Percentiles rank a stretch among this genome's conserved stretches.
These are phyloP conservation scores for Maudiozyma barnettii DNA, from an alignment of 805 yeast genomes.

Conservation along the genomic window DNA sequence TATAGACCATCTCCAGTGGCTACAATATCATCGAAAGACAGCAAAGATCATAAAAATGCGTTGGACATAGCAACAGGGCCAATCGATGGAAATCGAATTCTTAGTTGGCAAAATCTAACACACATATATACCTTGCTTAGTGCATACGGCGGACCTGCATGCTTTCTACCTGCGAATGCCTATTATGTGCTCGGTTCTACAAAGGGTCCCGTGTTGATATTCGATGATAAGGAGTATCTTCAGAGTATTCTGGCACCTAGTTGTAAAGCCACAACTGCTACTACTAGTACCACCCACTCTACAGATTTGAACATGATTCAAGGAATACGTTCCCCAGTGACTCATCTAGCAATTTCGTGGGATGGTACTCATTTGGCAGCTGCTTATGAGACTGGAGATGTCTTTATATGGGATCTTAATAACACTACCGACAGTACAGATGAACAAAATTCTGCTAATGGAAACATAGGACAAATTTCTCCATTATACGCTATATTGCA, in stretches of 20 bases:
- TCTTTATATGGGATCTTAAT: conserved; percentile 59
- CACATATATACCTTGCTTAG: conserved; percentile 20
- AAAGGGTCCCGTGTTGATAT: conserved; percentile 54
- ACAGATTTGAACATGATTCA: neutral
- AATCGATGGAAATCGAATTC: conserved; percentile 1
- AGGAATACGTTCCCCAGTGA: conserved; percentile 37
- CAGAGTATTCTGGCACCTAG: conserved; percentile 29
- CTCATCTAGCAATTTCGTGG: conserved; percentile 48
- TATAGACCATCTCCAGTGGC: neutral
- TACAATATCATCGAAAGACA: neutral
- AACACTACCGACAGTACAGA: neutral
- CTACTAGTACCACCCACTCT: neutral
- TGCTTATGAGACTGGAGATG: conserved; percentile 57
- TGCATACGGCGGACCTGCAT: conserved; percentile 44
- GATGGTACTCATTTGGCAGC: conserved; percentile 65
- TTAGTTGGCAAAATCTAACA: conserved; percentile 14
- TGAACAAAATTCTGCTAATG: neutral
- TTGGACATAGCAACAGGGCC: neutral
- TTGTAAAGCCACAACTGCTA: neutral
- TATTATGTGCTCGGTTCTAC: conserved; percentile 59
- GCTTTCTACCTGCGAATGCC: conserved; percentile 35
- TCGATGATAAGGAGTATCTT: conserved; percentile 58
- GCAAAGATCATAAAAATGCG: neutral
- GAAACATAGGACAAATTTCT: neutral
- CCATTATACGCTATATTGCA: conserved; percentile 22